Percentiles rank a stretch among this genome's conserved stretches.
These are phyloP conservation scores for Phycomyces blakesleeanus DNA, from an alignment of 192 early-diverging fungal genomes.

Conservation along the genomic window DNA sequence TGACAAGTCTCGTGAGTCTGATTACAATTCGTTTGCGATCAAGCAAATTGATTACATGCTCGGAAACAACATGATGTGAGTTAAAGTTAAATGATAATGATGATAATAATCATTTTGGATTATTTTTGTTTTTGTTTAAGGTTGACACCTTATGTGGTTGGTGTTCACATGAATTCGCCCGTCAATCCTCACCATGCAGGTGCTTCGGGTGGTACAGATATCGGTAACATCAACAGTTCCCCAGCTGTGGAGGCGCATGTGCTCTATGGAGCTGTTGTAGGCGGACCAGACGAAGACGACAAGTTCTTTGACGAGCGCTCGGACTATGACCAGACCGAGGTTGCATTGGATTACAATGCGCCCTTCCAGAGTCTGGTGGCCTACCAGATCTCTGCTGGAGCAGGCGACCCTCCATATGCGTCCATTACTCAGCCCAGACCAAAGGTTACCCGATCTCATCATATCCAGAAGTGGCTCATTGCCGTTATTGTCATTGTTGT, in stretches of 20 bases:
- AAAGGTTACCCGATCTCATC: constrained; percentile 24
- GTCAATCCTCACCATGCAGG: constrained; percentile 54
- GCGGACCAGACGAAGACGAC: constrained; percentile 54
- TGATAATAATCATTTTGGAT: background rate
- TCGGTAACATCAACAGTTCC: constrained; percentile 30
- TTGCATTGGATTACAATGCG: constrained; percentile 54
- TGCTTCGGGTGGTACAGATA: constrained; percentile 49
- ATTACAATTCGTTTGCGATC: constrained; percentile 30
- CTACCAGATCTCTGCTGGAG: constrained; percentile 42
- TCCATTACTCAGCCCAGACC: constrained; percentile 44
- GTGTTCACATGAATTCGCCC: constrained; percentile 56
- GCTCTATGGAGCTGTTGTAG: constrained; percentile 54
- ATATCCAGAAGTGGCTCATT: constrained; percentile 43
- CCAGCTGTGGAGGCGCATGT: constrained; percentile 36
- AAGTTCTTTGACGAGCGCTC: constrained; percentile 42
- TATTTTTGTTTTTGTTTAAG: constrained; percentile 10
- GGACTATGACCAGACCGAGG: constrained; percentile 49
- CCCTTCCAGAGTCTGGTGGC: constrained; percentile 49
- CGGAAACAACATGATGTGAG: constrained; percentile 47
- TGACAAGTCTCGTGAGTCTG: constrained; percentile 12
- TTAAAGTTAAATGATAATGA: background rate
- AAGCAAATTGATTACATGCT: constrained; percentile 51
- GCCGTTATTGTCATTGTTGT: constrained; percentile 46
- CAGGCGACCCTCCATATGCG: constrained; percentile 43
- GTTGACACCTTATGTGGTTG: constrained; percentile 52